Conservation (phyloP, 805 yeast genomes). For the Ogataea methanolica region DNA sequence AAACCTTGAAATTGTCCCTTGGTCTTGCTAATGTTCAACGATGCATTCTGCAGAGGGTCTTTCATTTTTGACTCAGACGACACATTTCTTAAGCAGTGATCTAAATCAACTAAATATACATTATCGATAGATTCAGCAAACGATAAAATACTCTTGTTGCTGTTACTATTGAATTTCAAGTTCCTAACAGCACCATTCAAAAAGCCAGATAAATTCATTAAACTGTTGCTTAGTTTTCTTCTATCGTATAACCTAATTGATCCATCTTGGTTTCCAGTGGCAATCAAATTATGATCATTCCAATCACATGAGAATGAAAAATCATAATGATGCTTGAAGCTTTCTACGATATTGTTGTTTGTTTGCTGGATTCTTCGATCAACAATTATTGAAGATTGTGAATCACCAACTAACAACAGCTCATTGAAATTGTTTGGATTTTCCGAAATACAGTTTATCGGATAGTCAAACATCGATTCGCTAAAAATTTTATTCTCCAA, state of each 20-base stretch:
- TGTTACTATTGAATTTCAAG: conserved; percentile 43
- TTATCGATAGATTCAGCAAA: conserved; percentile 61
- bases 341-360: neutral
- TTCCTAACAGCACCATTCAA: conserved; percentile 46
- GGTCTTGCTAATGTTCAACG: too few relatives aligned
- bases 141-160: conserved; percentile 38
- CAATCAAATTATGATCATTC: conserved; percentile 38
- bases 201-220: conserved; percentile 15
- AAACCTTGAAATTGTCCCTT: too few relatives aligned
- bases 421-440: conserved; percentile 36
- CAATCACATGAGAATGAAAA: conserved; percentile 60
- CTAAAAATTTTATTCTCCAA: conserved; percentile 14
- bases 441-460: conserved; percentile 45
- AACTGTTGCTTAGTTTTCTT: conserved; percentile 25
- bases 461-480: conserved; percentile 34
- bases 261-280: conserved; percentile 61
- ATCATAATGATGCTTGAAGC: conserved; percentile 45
- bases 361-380: conserved; percentile 33
- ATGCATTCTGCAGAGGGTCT: too few relatives aligned
- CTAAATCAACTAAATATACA: conserved; percentile 43
- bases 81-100: neutral
- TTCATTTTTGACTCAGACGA: too few relatives aligned
- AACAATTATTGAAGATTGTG: conserved; percentile 35
- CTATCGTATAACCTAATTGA: conserved; percentile 51
- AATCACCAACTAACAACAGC: conserved; percentile 49